Conservation (phyloP, 78 protist genomes). For the Speleostelium caveatum region DNA sequence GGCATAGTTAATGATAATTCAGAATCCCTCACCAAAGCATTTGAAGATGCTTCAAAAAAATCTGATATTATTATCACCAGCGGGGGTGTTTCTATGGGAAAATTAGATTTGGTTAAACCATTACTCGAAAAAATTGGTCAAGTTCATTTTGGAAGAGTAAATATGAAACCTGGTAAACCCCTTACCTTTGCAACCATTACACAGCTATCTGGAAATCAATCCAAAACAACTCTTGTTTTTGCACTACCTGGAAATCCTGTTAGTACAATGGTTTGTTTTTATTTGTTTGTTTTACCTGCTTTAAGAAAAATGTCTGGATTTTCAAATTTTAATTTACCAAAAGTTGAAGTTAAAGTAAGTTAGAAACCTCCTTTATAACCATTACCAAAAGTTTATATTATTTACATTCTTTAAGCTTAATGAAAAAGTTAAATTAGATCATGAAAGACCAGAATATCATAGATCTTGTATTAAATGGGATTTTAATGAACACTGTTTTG, state of each 20-base stretch:
- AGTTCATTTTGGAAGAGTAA: constrained; percentile 86
- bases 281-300: constrained; percentile 82
- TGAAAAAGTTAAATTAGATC: constrained; percentile 74
- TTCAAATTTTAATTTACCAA: constrained; percentile 14
- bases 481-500: constrained; percentile 40
- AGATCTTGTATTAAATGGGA: constrained; percentile 65
- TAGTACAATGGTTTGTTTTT: constrained; percentile 68
- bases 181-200: constrained; percentile 83
- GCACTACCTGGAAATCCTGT: constrained; percentile 92
- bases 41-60: background rate
- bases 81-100: constrained; percentile 93
- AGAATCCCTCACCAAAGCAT: constrained; percentile 6
- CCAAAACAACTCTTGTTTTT: constrained; percentile 52
- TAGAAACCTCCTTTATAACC: background rate
- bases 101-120: constrained; percentile 80
- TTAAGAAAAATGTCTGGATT: constrained; percentile 60
- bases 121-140: constrained; percentile 63
- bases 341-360: constrained; percentile 64
- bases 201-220: background rate
- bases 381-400: background rate
- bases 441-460: constrained; percentile 90
- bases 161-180: constrained; percentile 94
- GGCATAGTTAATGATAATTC: constrained; percentile 51
- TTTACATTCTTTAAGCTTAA: too few species aligned
- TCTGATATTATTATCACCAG: constrained; percentile 82